These are phyloP conservation scores for Penicillium subrubescens DNA, from an alignment of 495 filamentous ascomycete species.

Conservation along the genomic window DNA sequence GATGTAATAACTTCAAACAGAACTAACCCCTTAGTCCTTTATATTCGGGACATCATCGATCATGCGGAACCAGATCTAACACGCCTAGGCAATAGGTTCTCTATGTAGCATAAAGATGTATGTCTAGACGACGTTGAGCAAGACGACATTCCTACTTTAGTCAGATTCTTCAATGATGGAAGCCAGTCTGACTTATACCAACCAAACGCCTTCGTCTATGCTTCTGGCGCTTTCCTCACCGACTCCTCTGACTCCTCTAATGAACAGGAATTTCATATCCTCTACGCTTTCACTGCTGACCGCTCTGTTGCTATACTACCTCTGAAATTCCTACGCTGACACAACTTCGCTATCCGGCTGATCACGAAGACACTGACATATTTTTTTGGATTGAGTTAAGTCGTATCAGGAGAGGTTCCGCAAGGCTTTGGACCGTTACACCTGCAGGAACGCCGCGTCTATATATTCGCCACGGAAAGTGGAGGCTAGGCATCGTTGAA, in stretches of 20 bases:
- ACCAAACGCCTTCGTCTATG: background rate
- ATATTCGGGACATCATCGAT: background rate
- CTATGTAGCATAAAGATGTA: background rate
- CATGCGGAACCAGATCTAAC: background rate
- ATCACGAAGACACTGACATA: too few relatives aligned
- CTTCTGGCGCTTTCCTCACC: too few relatives aligned
- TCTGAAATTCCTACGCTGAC: too few relatives aligned
- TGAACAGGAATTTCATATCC: too few relatives aligned
- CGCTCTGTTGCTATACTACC: too few relatives aligned
- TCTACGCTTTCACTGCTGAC: too few relatives aligned
- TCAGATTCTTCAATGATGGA: background rate
- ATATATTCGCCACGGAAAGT: conserved; percentile 91
- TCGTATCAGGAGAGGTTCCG: too few relatives aligned
- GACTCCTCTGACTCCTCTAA: too few relatives aligned
- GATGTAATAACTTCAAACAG: too few relatives aligned
- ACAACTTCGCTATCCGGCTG: too few relatives aligned
- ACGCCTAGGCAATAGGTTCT: background rate
- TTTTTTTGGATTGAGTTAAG: too few relatives aligned
- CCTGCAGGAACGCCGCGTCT: conserved; percentile 89
- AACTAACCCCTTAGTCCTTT: too few relatives aligned
- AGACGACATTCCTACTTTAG: background rate
- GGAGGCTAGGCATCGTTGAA: conserved; percentile 86
- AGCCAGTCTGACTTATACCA: background rate
- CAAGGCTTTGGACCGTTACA: conserved; percentile 80
- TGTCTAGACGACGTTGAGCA: background rate